phyloP scores from a whole-genome alignment of 2,329 filamentous ascomycete species.

The Aspergillus texensis region DNA sequence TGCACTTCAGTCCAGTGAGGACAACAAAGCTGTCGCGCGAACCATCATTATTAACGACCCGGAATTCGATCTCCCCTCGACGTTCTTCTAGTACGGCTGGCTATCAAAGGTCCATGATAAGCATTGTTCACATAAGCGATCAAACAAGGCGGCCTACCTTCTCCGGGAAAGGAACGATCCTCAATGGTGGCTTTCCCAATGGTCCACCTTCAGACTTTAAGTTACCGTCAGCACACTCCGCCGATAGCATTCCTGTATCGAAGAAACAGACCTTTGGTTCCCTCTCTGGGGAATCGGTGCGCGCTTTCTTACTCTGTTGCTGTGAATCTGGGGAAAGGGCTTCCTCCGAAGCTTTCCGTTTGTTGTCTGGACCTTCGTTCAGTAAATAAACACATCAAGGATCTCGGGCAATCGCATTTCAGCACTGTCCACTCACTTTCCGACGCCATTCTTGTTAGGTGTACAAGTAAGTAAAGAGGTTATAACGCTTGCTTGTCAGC shows the following conservation, averaged over 20 bases:
- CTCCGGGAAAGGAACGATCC: slow-evolving; percentile 82
- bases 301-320: slow-evolving; percentile 52
- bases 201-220: slow-evolving; percentile 37
- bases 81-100: slow-evolving; percentile 92
- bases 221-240: slow-evolving; percentile 1
- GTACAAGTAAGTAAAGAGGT: slow-evolving; percentile 4
- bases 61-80: slow-evolving; percentile 92
- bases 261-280: slow-evolving; percentile 32
- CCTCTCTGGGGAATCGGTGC: slow-evolving; percentile 49
- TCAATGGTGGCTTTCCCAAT: slow-evolving; percentile 55
- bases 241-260: background rate
- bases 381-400: slow-evolving; percentile 9
- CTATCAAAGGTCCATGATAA: slow-evolving; percentile 45
- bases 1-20: slow-evolving; percentile 91
- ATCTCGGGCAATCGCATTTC: too few relatives aligned
- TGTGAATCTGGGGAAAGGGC: slow-evolving; percentile 45
- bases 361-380: slow-evolving; percentile 33
- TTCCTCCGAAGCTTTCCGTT: slow-evolving; percentile 56
- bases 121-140: slow-evolving; percentile 16
- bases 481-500: slow-evolving; percentile 5
- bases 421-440: slow-evolving; percentile 35
- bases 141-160: slow-evolving; percentile 59
- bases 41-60: slow-evolving; percentile 96
- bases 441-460: slow-evolving; percentile 30
- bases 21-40: slow-evolving; percentile 87